Base-by-base conservation (phyloP, 352 stramenopile genomes). In the Phytophthora citrophthora region DNA sequence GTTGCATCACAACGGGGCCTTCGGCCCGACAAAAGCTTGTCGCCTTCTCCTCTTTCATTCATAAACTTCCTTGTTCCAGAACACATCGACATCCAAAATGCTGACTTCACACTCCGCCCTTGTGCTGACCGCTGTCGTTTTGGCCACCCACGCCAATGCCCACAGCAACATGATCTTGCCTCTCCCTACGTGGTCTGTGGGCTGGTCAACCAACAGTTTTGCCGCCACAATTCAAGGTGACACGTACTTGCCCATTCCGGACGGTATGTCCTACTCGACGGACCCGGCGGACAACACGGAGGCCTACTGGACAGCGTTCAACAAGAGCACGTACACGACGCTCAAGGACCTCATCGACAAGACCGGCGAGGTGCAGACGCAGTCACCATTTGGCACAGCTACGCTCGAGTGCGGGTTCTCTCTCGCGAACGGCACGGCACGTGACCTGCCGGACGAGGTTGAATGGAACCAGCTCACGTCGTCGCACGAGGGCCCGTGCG, bases 401-500 rank as follows among this genome's bases (percentile, higher is more conserved):
- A 58, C 51, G 5, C 29, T 56, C 5, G 50, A 63, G 39, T 72
- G 64, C 9, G 64, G 57, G 20, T 60, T 59, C 26, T 68, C 64
- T 1, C 57, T 70, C 8, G 57, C 57, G 0, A 64, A 66, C 2
- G 63, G 64, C 23, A 68, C 47, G 2, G 57, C 68, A 23, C 70
- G 63, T 10, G 53, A 65, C 12, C 56, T 75, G 26, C 66, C 70
- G 1, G 67, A 68, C 48, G 68, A 76, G 16, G 69, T 83, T 18
- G 68, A 83, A 32, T 81, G 72, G 68, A 60, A 72, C 16, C 63
- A 78, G 43, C 52, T 79, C 48, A 78, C 72, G 26, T 26, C 62
- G 0, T 81, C 65, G 0, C 67, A 85, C 55, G 13, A 79, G 16
- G 78, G 78, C 10, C 78, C 76, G 3, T 83, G 78, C 16, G 78